Evolutionary conservation across 768 basidiomycete species (phyloP).

Genomic region (Termitomyces bulborhizus): DNA sequence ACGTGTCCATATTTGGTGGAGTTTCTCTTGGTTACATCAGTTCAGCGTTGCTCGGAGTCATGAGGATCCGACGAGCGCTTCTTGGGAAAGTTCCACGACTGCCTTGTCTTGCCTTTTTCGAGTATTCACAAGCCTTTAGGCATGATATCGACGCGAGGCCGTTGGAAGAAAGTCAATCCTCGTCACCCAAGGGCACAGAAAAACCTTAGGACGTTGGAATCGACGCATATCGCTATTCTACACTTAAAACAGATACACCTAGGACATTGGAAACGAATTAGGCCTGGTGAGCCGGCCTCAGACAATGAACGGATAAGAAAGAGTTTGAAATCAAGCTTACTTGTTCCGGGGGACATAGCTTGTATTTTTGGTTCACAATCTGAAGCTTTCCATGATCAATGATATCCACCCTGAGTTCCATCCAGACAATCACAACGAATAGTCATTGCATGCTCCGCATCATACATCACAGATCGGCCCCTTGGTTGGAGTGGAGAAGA

Average conservation of each 20-base stretch:
- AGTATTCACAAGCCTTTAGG: background rate
- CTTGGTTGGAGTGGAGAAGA: background rate
- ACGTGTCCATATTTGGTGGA: slow-evolving; percentile 10
- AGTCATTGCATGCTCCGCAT: background rate
- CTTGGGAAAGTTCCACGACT: background rate
- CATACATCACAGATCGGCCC: background rate
- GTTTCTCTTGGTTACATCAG: slow-evolving; percentile 12
- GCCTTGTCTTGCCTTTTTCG: background rate
- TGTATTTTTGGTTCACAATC: background rate
- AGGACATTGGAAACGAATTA: too few relatives aligned
- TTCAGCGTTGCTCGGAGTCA: slow-evolving; percentile 7
- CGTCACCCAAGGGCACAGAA: too few relatives aligned
- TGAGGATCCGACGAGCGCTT: background rate
- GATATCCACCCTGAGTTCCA: background rate
- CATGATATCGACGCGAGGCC: background rate
- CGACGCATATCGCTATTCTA: too few relatives aligned
- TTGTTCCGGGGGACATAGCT: background rate
- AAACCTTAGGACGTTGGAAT: too few relatives aligned
- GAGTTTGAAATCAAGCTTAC: background rate
- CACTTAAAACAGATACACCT: too few relatives aligned
- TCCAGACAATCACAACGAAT: background rate
- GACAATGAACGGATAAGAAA: background rate
- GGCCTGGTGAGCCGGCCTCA: background rate
- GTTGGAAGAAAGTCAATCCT: background rate
- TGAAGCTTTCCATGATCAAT: background rate